Evolutionary conservation across 495 filamentous ascomycete genomes (phyloP).

Genomic region (Cudoniella acicularis): DNA sequence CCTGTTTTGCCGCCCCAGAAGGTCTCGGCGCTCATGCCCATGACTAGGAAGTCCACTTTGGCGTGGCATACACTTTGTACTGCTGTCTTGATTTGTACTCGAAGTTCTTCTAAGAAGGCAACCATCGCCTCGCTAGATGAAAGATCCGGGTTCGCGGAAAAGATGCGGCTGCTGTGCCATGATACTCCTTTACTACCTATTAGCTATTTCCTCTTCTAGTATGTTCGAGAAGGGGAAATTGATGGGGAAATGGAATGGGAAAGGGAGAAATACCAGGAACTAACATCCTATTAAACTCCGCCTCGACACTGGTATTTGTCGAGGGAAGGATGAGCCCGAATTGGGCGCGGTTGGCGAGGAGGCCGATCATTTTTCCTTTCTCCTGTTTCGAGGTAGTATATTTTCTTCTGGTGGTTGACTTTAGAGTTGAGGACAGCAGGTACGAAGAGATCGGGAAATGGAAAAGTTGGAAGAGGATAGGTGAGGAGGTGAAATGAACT

Average conservation of each 20-base stretch:
- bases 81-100: conserved; percentile 7
- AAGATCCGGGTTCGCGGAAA: conserved; percentile 12
- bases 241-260: neutral
- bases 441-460: neutral
- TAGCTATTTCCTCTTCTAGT: neutral
- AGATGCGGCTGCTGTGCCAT: conserved; percentile 14
- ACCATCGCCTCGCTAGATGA: conserved; percentile 3
- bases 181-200: conserved; percentile 4
- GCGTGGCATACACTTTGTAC: conserved; percentile 10
- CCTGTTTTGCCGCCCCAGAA: conserved; percentile 11
- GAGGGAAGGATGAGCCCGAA: conserved; percentile 15
- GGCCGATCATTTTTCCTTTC: conserved; percentile 10
- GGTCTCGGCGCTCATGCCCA: conserved; percentile 14
- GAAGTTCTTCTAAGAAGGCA: conserved; percentile 7
- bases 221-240: no score
- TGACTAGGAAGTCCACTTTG: conserved; percentile 13
- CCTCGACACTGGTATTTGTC: conserved; percentile 12
- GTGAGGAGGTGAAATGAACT: no score
- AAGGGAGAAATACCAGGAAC: conserved; percentile 5
- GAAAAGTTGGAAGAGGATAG: no score
- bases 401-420: no score
- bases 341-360: conserved; percentile 10
- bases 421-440: no score
- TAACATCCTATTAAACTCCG: conserved; percentile 13
- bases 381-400: no score